phyloP scores from a whole-genome alignment of 1,139 yeast species.

The Protomyces pachydermus region DNA sequence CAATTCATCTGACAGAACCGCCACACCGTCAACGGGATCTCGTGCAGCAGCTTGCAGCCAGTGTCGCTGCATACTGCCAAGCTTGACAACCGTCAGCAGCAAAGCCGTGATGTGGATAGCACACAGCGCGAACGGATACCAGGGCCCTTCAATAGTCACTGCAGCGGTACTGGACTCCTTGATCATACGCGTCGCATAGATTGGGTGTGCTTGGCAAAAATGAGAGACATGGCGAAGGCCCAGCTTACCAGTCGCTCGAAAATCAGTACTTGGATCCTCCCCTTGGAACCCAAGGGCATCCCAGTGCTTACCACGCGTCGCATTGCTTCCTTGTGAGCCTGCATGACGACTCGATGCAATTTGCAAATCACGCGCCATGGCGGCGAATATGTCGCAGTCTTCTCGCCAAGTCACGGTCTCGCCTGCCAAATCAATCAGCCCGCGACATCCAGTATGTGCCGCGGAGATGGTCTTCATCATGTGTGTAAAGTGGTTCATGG shows the following conservation, averaged over 20 bases:
- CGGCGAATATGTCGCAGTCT: not conserved
- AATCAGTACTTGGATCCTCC: constrained; percentile 20
- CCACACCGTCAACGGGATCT: not conserved
- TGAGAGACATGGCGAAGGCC: constrained; percentile 13
- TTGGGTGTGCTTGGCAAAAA: constrained; percentile 8
- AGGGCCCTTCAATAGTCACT: constrained; percentile 3
- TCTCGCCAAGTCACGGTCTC: not conserved
- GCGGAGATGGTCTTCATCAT: not conserved
- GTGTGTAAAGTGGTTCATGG: not conserved
- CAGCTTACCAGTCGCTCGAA: constrained; percentile 9
- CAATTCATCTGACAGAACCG: not conserved
- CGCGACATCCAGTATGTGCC: not conserved
- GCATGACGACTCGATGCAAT: too few species aligned
- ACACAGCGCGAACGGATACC: constrained; percentile 24
- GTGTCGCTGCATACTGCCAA: constrained; percentile 5
- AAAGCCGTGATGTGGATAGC: constrained; percentile 13
- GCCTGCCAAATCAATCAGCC: not conserved
- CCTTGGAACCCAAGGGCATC: constrained; percentile 13
- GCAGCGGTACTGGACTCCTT: constrained; percentile 8
- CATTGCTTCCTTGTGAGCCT: not conserved
- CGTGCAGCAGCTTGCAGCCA: constrained; percentile 10
- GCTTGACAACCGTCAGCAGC: not conserved
- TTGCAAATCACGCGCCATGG: not conserved
- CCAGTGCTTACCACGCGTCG: constrained; percentile 12
- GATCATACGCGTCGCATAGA: constrained; percentile 17